phyloP scores from a whole-genome alignment of 371 early-diverging fungal species.

The Thermomucor indicae-seudaticae region DNA sequence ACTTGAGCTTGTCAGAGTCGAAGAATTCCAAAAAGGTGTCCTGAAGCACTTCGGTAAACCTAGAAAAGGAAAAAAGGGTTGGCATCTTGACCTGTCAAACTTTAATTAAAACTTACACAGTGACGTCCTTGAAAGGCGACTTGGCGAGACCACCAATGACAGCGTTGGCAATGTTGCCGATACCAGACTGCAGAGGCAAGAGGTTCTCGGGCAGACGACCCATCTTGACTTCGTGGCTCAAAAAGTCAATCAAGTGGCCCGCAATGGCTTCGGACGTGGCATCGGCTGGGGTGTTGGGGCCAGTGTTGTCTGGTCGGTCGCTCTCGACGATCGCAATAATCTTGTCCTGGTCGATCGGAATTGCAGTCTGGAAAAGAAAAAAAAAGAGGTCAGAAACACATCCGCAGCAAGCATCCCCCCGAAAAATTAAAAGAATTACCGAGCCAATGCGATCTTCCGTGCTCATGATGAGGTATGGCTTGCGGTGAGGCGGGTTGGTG shows the following conservation, averaged over 20 bases:
- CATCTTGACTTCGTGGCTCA: conserved; percentile 47
- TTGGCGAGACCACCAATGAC: conserved; percentile 51
- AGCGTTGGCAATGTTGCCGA: conserved; percentile 56
- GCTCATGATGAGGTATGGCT: conserved; percentile 45
- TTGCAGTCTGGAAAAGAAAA: conserved; percentile 27
- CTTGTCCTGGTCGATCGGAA: conserved; percentile 48
- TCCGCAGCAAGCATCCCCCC: neutral
- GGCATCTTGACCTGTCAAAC: neutral
- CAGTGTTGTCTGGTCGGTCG: conserved; percentile 44
- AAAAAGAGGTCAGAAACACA: neutral
- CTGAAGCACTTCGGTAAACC: conserved; percentile 47
- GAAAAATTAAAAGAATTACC: conserved; percentile 18
- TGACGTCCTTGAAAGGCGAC: conserved; percentile 43
- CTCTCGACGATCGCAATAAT: conserved; percentile 46
- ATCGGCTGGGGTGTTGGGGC: conserved; percentile 41
- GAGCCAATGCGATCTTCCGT: conserved; percentile 50
- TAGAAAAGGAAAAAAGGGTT: conserved; percentile 1
- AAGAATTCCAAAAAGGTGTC: conserved; percentile 55
- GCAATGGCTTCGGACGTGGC: conserved; percentile 43
- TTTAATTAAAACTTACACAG: conserved; percentile 33
- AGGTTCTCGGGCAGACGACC: conserved; percentile 45
- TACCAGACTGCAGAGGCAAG: conserved; percentile 50
- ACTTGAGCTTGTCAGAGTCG: conserved; percentile 47
- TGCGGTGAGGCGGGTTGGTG: conserved; percentile 39
- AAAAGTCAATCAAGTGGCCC: conserved; percentile 45